These are phyloP conservation scores for Astrothelium macrocarpum DNA, from an alignment of 495 filamentous ascomycete genomes.

Conservation along the genomic window DNA sequence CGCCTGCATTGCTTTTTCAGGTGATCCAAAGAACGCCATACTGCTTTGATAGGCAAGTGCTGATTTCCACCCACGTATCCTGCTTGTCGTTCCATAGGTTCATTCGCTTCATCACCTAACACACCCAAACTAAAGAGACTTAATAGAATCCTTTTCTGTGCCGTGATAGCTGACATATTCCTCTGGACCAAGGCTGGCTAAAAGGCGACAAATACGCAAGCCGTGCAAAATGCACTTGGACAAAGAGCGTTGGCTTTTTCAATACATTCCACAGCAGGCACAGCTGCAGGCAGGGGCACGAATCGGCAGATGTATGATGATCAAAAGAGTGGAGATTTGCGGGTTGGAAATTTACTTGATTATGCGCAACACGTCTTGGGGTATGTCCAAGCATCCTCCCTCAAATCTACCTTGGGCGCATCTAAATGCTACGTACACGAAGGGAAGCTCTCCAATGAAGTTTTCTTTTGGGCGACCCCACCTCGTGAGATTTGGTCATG, in stretches of 20 bases:
- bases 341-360: background rate
- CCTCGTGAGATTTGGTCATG: background rate
- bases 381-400: background rate
- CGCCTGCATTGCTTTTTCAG: background rate
- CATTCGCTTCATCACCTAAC: too few species aligned
- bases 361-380: background rate
- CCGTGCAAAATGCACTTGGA: background rate
- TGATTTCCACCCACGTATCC: background rate
- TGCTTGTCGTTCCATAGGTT: background rate
- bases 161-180: background rate
- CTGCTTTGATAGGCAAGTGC: background rate
- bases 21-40: background rate
- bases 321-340: background rate
- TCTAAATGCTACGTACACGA: background rate
- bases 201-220: background rate
- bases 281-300: background rate
- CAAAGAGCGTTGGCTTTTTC: background rate
- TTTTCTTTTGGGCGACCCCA: background rate
- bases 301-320: background rate
- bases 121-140: too few species aligned
- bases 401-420: background rate
- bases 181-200: background rate
- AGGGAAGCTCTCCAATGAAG: slow-evolving; percentile 2
- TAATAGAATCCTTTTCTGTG: background rate
- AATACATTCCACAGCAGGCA: too few species aligned